Evolutionary conservation across 2,329 filamentous ascomycete species (phyloP), one percentile per base, ranked within the genome.

Genomic region (Magnaporthiopsis rhizophila): DNA sequence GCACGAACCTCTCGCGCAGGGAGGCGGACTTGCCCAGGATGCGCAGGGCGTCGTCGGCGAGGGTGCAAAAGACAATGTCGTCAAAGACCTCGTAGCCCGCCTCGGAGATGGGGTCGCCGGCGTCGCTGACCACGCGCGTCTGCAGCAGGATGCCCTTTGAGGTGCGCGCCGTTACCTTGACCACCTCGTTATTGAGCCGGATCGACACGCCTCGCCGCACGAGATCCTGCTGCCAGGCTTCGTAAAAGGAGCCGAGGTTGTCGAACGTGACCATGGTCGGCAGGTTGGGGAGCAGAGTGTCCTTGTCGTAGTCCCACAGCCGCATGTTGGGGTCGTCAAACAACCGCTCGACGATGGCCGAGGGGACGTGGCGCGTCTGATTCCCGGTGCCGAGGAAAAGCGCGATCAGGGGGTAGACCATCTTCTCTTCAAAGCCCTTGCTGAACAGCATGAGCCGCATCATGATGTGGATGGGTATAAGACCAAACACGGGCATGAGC

Each of bases 361-460:
- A 84, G 0, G 89, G 86, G 0, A 92, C 88, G 67, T 90, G 86
- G 0, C 88, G 85, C 0, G 89, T 89, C 69, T 90, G 87, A 68
- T 92, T 92, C 1, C 89, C 88, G 0, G 89, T 91, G 0, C 89
- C 89, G 0, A 92, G 78, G 71, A 92, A 91, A 1, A 92, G 77
- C 0, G 89, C 89, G 38, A 91, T 83, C 72, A 92, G 83, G 0
- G 89, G 89, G 65, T 89, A 80, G 0, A 89, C 86, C 74, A 92
- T 87, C 50, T 85, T 86, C 70, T 91, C 87, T 21, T 83, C 83
- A 71, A 92, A 92, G 64, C 89, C 87, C 12, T 83, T 80, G 64
- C 80, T 87, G 74, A 92, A 91, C 65, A 85, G 77, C 74, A 90
- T 91, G 62, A 91, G 73, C 64, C 83, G 84, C 69, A 91, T 79